Evolutionary conservation across 495 filamentous ascomycete genomes (phyloP).

Genomic region (Xylaria grammica): DNA sequence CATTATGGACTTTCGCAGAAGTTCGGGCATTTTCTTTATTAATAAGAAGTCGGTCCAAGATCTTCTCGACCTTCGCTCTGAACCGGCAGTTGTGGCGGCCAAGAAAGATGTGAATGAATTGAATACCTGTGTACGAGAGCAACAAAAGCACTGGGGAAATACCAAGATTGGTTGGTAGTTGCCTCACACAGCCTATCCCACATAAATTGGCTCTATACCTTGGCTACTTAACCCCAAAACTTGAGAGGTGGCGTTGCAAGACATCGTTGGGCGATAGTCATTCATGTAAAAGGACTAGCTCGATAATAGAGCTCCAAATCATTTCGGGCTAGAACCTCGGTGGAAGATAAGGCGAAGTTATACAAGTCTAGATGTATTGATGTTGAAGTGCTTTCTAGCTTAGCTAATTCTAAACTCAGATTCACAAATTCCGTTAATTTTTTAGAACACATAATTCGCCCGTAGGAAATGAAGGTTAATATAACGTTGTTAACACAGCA

Average conservation of each 20-base stretch:
- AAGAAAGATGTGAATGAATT: background rate
- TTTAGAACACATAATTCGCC: too few relatives aligned
- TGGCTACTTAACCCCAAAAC: background rate
- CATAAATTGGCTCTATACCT: background rate
- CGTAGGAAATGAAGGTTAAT: too few relatives aligned
- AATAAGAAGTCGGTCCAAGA: background rate
- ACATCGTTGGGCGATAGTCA: background rate
- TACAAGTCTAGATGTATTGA: too few relatives aligned
- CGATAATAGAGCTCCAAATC: background rate
- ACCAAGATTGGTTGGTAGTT: background rate
- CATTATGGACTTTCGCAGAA: slow-evolving; percentile 25
- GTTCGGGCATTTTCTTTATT: slow-evolving; percentile 16
- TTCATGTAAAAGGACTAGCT: background rate
- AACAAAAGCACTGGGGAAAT: background rate
- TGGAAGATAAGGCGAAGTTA: background rate
- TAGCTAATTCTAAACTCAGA: too few relatives aligned
- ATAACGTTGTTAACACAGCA: too few relatives aligned
- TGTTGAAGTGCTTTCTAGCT: too few relatives aligned
- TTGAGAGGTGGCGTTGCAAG: background rate
- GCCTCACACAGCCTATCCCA: background rate
- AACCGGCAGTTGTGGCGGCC: background rate
- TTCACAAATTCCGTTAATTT: too few relatives aligned
- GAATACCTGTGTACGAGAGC: background rate
- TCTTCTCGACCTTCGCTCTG: slow-evolving; percentile 2
- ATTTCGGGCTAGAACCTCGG: background rate